Evolutionary conservation across 495 filamentous ascomycete species (phyloP), one percentile per base, ranked within the genome.

Genomic region (Filosporella fistucella): DNA sequence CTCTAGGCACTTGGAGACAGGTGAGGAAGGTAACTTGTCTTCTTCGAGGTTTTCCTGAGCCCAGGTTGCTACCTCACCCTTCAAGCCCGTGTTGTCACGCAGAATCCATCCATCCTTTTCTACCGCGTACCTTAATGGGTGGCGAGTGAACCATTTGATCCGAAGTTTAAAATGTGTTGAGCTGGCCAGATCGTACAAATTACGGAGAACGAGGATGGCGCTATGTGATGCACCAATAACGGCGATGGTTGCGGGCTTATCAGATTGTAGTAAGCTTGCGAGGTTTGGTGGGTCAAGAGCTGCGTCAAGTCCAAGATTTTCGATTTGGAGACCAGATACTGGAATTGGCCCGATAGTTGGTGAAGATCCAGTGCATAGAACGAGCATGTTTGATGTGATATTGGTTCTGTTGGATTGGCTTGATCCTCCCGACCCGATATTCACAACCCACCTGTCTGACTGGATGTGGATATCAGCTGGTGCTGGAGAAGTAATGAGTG

Each of bases 191-290:
- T 70, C 62, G 57, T 75, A 63, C 22, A 83, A 65, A 60, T 83
- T 83, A 42, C 78, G 68, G 17, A 83, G 69, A 21, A 77, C 78
- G 5, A 82, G 69, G 18, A 83, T 76, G 26, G 79, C 79, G 47
- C 75, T 79, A 62, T 82, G 78, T 6, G 77, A 81, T 25, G 78
- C 77, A 17, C 79, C 79, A 14, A 83, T 66, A 21, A 83, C 75
- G 17, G 67, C 76, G 29, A 82, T 55, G 17, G 71, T 74, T 12
- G 58, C 43, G 2, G 68, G 57, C 12, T 38, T 45, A 24, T 62
- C 37, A 3, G 51, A 51, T n/a, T 73, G 66, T 2, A 81, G 63
- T 18, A 55, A 45, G 11, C 62, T 49, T 18, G 60, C 45, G n/a
- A 83, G 69, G 4, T 70, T 54, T 29, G 70, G 71, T 13, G 79